phyloP scores from a whole-genome alignment of 441 rosid genomes.

The Bruguiera hainesii region DNA sequence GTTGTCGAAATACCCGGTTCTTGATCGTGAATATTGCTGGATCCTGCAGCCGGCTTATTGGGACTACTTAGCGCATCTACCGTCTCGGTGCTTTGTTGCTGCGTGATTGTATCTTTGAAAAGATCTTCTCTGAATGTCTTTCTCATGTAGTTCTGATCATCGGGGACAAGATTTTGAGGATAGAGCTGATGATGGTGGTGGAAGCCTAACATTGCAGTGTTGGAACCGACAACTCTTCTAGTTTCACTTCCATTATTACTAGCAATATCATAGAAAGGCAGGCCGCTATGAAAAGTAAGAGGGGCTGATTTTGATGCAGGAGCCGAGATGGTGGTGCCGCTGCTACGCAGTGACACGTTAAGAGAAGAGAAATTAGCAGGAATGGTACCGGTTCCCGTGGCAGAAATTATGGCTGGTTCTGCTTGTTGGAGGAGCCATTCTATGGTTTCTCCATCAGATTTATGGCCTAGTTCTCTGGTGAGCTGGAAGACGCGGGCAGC shows the following conservation, averaged over 20 bases:
- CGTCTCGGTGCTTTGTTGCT: conserved; percentile 23
- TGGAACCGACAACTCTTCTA: conserved; percentile 34
- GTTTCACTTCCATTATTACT: conserved; percentile 30
- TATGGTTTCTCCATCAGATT: conserved; percentile 89
- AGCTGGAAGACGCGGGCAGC: conserved; percentile 89
- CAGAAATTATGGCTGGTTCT: conserved; percentile 76
- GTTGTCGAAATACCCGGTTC: conserved; percentile 28
- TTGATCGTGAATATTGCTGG: conserved; percentile 48
- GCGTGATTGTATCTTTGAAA: conserved; percentile 47
- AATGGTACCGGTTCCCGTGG: conserved; percentile 83
- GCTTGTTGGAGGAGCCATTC: conserved; percentile 95
- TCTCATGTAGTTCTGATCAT: conserved; percentile 28
- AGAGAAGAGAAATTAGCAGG: conserved; percentile 80
- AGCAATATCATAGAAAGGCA: conserved; percentile 36
- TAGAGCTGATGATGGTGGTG: conserved; percentile 30
- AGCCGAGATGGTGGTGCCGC: conserved; percentile 48
- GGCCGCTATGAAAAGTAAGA: conserved; percentile 41
- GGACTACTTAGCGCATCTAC: conserved; percentile 18
- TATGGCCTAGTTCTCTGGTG: conserved; percentile 88
- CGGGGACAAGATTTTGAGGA: conserved; percentile 51
- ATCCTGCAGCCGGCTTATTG: conserved; percentile 19
- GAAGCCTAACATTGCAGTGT: conserved; percentile 48
- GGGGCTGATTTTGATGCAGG: conserved; percentile 54
- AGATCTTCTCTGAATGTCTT: conserved; percentile 62
- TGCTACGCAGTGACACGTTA: conserved; percentile 55